These are phyloP conservation scores for Entomortierella chlamydospora DNA, from an alignment of 192 early-diverging fungal species.

Conservation along the genomic window DNA sequence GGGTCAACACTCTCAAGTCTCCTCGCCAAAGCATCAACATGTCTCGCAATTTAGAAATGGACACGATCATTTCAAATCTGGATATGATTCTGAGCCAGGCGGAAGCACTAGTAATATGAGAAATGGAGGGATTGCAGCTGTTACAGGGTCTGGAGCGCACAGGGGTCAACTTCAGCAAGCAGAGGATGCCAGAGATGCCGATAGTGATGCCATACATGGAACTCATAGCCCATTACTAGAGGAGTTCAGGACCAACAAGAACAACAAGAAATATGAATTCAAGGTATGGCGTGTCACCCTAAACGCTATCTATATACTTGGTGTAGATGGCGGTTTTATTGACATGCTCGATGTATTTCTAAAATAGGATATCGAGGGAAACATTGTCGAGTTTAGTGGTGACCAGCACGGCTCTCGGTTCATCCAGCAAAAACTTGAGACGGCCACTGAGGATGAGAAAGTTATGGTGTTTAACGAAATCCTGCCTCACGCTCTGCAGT, in stretches of 20 bases:
- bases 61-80: slow-evolving; percentile 12
- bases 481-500: slow-evolving; percentile 85
- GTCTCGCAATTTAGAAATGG: slow-evolving; percentile 8
- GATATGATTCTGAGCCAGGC: slow-evolving; percentile 9
- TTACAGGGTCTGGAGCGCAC: not conserved
- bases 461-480: slow-evolving; percentile 98
- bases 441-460: slow-evolving; percentile 92
- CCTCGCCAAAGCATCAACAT: slow-evolving; percentile 30
- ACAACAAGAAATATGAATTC: slow-evolving; percentile 93
- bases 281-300: slow-evolving; percentile 57
- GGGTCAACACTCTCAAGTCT: slow-evolving; percentile 3
- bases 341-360: not conserved
- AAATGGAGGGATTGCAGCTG: not conserved
- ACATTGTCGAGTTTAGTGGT: slow-evolving; percentile 97
- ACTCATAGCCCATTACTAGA: slow-evolving; percentile 84
- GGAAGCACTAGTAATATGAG: not conserved
- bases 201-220: slow-evolving; percentile 44
- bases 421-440: slow-evolving; percentile 98
- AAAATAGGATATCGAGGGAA: slow-evolving; percentile 86
- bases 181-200: slow-evolving; percentile 25
- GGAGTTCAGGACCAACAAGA: slow-evolving; percentile 97
- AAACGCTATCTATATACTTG: too few relatives aligned
- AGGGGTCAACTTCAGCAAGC: not conserved
- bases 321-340: too few relatives aligned
- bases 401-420: slow-evolving; percentile 99